phyloP scores from a whole-genome alignment of 306 rosid species.

The Hippophae rhamnoides region DNA sequence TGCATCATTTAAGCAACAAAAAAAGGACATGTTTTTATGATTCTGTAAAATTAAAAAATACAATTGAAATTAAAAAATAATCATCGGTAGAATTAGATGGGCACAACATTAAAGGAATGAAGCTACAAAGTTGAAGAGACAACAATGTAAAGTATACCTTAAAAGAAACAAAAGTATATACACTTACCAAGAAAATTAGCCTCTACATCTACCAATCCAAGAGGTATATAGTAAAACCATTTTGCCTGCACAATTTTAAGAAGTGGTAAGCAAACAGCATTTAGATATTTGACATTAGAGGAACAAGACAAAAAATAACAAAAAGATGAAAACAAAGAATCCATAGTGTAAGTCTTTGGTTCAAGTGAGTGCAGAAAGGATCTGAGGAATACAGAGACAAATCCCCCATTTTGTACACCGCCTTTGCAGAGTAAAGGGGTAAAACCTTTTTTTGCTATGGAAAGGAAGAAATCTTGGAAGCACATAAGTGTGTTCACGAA shows the following conservation, averaged over 20 bases:
- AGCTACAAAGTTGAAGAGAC: neutral
- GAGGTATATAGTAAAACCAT: conserved; percentile 71
- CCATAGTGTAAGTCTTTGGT: too few relatives aligned
- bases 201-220: conserved; percentile 89
- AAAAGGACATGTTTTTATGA: neutral
- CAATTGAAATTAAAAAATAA: neutral
- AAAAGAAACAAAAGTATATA: neutral
- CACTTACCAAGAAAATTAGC: conserved; percentile 84
- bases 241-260: conserved; percentile 53
- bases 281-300: neutral
- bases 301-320: neutral
- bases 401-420: too few relatives aligned
- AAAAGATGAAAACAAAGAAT: neutral
- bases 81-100: neutral
- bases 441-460: too few relatives aligned
- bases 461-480: too few relatives aligned
- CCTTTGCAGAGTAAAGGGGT: too few relatives aligned
- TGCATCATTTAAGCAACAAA: neutral
- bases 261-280: conserved; percentile 2
- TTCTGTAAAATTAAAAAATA: neutral
- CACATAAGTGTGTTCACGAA: too few relatives aligned
- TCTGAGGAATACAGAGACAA: too few relatives aligned
- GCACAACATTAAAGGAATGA: neutral
- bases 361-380: too few relatives aligned
- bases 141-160: neutral